Evolutionary conservation across 805 yeast species (phyloP), one percentile per base, ranked within the genome.

Genomic region (Vanderwaltozyma tropicalis): DNA sequence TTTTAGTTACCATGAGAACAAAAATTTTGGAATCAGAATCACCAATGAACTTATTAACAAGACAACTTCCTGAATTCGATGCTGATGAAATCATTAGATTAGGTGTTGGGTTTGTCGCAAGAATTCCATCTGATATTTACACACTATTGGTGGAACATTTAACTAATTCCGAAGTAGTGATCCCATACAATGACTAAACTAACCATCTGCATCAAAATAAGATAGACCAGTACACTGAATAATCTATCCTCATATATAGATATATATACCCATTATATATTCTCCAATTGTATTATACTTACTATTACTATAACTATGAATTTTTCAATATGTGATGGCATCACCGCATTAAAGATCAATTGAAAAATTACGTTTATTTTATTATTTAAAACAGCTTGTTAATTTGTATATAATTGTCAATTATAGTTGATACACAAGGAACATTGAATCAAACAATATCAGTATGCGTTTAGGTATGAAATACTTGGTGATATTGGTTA

Each of bases 51-150:
- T 55, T 82, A 15, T 59, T 87, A 35, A 64, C 94, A 38, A 80
- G 76, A 40, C 51, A 53, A 21, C 75, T 85, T 44, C 95, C 95
- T 0, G 63, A 63, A 3, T 61, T 87, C 40, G 75, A 80, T 38
- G 83, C 88, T 12, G 73, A 72, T 41, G 85, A 81, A 46, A 74
- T 85, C 31, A 82, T 85, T 19, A 80, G 82, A 48, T 62, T 87
- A 16, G 80, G 89, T 30, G 70, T 87, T 28, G 84, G 92, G 37
- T 82, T 86, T 46, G 72, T 86, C 4, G 80, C 88, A 7, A 76
- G 76, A 50, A 61, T 87, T 6, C 94, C 95, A 0, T 72, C 70
- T 24, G 62, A 67, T 3, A 62, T 87, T 24, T 83, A 80, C 53
- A 45, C 46, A 8, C 34, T 52, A 18, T 45, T 61, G 22, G 62